Evolutionary conservation across 1,284 basidiomycete genomes (phyloP), one percentile per base, ranked within the genome.

Genomic region (Salmacisia buchloeana): DNA sequence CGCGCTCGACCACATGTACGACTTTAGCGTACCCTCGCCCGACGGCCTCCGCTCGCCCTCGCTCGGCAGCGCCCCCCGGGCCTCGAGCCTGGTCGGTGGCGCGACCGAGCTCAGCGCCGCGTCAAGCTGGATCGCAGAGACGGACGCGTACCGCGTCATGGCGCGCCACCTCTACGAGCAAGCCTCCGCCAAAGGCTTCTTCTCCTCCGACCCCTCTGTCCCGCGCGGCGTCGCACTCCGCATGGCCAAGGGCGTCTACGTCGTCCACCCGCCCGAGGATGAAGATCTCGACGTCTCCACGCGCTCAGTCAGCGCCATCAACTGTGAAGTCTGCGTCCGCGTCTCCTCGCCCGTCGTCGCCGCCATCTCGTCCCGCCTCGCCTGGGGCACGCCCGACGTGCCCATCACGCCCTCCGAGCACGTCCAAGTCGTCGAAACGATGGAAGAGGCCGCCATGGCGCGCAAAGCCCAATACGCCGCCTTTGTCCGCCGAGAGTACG

Each of bases 391-490:
- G 10, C 43, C 38, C 23, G 66, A 73, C 61, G 63, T 74, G 1
- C 69, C 69, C 5, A 63, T 74, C 58, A 68, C 69, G 2, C n/a
- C 72, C 4, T 66, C 64, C 1, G 64, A 72, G 38, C 66, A 69
- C 59, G 58, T 74, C 21, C 72, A 74, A 43, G 66, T 68, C 27
- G 60, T 72, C 56, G 64, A 88, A 62, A 84, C 82, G 27, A 86
- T 90, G 74, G 76, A 79, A 52, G 82, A 85, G 66, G 82, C 91
- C 3, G 85, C 86, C 3, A 83, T 83, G 25, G 89, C 89, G 1
- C 86, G 90, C 74, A 90, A 89, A 80, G 88, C 90, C 69, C 89
- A 91, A 73, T 88, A 88, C 66, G 89, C 86, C n/a, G 89, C 89
- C 23, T 91, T 92, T 80, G 85, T 91, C 64, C 86, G 89, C 39